Evolutionary conservation across 1,284 basidiomycete genomes (phyloP).

Genomic region (Trametes hirsuta): DNA sequence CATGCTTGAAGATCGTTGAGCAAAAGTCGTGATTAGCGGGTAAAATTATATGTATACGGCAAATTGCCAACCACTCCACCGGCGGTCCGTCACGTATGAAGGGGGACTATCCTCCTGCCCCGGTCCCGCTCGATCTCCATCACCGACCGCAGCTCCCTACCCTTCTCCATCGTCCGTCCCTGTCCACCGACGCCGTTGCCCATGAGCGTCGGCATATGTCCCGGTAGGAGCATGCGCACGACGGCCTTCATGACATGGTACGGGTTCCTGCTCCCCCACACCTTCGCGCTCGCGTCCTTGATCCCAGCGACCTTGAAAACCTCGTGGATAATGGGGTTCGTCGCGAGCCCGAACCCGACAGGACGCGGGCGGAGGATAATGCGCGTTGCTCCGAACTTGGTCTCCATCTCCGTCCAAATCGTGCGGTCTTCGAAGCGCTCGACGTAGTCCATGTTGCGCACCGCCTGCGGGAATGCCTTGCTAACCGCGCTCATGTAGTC

Average conservation of each 20-base stretch:
- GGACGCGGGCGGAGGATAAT: constrained; percentile 89
- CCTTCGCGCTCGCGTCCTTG: constrained; percentile 92
- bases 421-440: constrained; percentile 90
- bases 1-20: not conserved
- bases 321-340: constrained; percentile 88
- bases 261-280: constrained; percentile 90
- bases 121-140: constrained; percentile 71
- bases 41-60: not conserved
- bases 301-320: constrained; percentile 93
- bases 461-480: constrained; percentile 74
- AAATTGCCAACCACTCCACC: constrained; percentile 1
- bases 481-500: constrained; percentile 62
- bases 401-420: constrained; percentile 85
- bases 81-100: constrained; percentile 30
- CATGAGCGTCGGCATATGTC: constrained; percentile 75
- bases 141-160: constrained; percentile 66
- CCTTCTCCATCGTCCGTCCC: constrained; percentile 69
- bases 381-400: constrained; percentile 86
- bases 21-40: not conserved
- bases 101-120: constrained; percentile 66
- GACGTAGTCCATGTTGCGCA: constrained; percentile 89
- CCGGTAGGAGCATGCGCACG: constrained; percentile 69
- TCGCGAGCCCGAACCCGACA: constrained; percentile 91
- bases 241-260: constrained; percentile 64
- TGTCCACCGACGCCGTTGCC: constrained; percentile 77